These are phyloP conservation scores for Rhizomucor miehei DNA, from an alignment of 371 early-diverging fungal genomes.

Conservation along the genomic window DNA sequence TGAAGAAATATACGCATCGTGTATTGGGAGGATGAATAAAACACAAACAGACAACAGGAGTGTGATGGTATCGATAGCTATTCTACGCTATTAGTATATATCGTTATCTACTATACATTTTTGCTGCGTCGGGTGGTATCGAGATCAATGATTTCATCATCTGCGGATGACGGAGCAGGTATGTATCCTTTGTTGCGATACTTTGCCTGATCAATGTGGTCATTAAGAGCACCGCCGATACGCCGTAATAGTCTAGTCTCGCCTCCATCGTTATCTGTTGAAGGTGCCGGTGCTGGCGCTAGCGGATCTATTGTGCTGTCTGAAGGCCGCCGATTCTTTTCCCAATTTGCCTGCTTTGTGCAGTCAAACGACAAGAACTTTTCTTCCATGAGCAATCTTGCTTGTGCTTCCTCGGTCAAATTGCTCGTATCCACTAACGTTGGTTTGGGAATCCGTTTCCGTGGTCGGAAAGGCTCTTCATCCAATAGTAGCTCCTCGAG, in stretches of 20 bases:
- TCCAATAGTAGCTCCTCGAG: constrained; percentile 91
- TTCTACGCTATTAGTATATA: not conserved
- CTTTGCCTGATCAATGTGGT: constrained; percentile 21
- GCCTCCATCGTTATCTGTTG: not conserved
- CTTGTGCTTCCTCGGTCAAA: constrained; percentile 19
- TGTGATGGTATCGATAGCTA: constrained; percentile 1
- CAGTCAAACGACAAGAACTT: constrained; percentile 61
- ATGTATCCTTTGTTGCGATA: constrained; percentile 21
- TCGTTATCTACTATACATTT: no score
- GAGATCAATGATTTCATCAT: no score
- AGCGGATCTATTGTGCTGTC: not conserved
- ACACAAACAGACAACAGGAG: not conserved
- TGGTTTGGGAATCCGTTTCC: constrained; percentile 19
- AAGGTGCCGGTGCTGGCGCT: not conserved
- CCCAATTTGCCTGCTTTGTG: constrained; percentile 34
- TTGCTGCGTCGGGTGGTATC: no score
- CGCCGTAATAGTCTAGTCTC: constrained; percentile 12
- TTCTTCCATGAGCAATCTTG: constrained; percentile 54
- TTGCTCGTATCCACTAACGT: constrained; percentile 7
- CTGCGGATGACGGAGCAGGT: constrained; percentile 9
- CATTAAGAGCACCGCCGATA: constrained; percentile 15
- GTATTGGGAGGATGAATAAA: constrained; percentile 4
- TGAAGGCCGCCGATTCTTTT: not conserved
- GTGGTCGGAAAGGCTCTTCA: constrained; percentile 74
- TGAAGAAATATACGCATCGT: constrained; percentile 28